phyloP scores from a whole-genome alignment of 352 stramenopile genomes.

The Globisporangium apiculatum region DNA sequence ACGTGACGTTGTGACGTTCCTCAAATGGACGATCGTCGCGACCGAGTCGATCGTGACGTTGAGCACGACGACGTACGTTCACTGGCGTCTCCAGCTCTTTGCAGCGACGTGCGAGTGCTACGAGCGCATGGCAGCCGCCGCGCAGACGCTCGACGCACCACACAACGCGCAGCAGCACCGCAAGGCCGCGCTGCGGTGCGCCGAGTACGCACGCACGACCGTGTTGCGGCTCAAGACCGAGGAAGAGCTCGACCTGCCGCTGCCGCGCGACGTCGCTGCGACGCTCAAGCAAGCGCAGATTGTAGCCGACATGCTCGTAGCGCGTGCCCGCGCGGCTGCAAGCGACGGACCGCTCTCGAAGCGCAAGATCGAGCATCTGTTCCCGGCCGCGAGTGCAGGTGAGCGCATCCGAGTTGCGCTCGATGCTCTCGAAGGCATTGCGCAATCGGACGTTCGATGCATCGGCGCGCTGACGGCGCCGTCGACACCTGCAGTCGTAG shows the following conservation, averaged over 20 bases:
- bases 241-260: constrained; percentile 65
- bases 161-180: constrained; percentile 20
- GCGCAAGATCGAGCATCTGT: constrained; percentile 22
- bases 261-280: constrained; percentile 31
- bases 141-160: not conserved
- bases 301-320: constrained; percentile 25
- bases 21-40: constrained; percentile 59
- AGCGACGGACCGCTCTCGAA: constrained; percentile 18
- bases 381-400: constrained; percentile 7
- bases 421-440: constrained; percentile 25
- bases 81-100: constrained; percentile 60
- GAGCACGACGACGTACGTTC: constrained; percentile 54
- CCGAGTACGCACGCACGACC: constrained; percentile 25
- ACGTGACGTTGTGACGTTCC: constrained; percentile 38
- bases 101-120: constrained; percentile 51
- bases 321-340: constrained; percentile 15
- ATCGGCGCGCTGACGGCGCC: constrained; percentile 5
- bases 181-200: constrained; percentile 28
- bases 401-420: constrained; percentile 35
- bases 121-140: constrained; percentile 32
- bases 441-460: constrained; percentile 1
- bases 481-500: not conserved
- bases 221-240: constrained; percentile 56
- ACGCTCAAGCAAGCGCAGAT: constrained; percentile 36
- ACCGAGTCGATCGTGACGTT: constrained; percentile 48